These are phyloP conservation scores for Dioscorea cayenensis DNA, from an alignment of 116 monocot genomes.

Conservation along the genomic window DNA sequence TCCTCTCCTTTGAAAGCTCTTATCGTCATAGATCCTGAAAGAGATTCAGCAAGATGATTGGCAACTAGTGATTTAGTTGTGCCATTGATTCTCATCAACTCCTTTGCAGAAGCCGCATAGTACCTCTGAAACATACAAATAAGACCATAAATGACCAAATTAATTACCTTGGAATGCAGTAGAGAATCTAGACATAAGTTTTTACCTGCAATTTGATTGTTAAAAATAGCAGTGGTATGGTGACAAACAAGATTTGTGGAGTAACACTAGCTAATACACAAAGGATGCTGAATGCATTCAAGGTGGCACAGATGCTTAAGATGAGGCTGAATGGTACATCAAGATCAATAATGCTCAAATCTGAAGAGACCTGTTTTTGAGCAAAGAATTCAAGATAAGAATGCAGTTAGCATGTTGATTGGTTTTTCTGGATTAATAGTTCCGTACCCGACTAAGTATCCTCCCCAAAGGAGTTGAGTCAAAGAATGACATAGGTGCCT, in stretches of 20 bases:
- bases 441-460: slow-evolving; percentile 55
- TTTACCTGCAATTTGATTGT: slow-evolving; percentile 65
- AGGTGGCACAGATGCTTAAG: slow-evolving; percentile 39
- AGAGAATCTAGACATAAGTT: neutral
- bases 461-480: slow-evolving; percentile 86
- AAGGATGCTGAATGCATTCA: slow-evolving; percentile 67
- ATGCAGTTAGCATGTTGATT: neutral
- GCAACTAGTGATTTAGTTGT: slow-evolving; percentile 49
- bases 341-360: slow-evolving; percentile 75
- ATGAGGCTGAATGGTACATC: slow-evolving; percentile 68
- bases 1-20: slow-evolving; percentile 49
- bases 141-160: neutral
- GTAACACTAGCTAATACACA: slow-evolving; percentile 61
- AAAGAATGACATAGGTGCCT: slow-evolving; percentile 81
- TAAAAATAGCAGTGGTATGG: slow-evolving; percentile 50
- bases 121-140: slow-evolving; percentile 34
- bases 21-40: slow-evolving; percentile 50
- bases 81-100: slow-evolving; percentile 44
- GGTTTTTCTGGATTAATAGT: slow-evolving; percentile 8
- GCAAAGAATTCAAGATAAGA: neutral
- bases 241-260: slow-evolving; percentile 65
- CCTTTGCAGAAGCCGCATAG: slow-evolving; percentile 53
- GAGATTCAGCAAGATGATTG: slow-evolving; percentile 63
- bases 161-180: neutral
- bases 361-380: slow-evolving; percentile 60